phyloP scores from a whole-genome alignment of 2,329 filamentous ascomycete genomes.

The Neofusicoccum cordaticola region DNA sequence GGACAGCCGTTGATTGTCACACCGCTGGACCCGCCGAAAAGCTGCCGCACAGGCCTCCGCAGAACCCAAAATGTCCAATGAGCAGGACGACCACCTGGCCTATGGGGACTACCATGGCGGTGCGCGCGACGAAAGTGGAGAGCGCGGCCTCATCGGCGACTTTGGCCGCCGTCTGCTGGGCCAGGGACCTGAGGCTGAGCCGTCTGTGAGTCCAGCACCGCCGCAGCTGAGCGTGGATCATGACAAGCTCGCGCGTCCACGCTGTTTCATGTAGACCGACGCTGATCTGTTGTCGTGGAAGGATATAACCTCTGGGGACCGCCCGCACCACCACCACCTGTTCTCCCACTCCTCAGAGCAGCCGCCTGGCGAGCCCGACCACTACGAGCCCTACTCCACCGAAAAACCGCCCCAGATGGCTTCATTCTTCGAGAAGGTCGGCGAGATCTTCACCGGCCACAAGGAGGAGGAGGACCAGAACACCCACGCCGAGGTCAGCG shows the following conservation, averaged over 20 bases:
- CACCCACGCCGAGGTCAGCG: constrained; percentile 1
- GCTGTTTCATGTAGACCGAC: constrained; percentile 6
- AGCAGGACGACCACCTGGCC: constrained; percentile 51
- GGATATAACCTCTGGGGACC: not conserved
- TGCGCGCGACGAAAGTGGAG: constrained; percentile 38
- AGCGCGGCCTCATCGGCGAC: constrained; percentile 53
- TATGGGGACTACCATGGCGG: constrained; percentile 52
- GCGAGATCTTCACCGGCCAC: constrained; percentile 30
- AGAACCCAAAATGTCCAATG: not conserved
- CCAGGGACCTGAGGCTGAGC: constrained; percentile 21
- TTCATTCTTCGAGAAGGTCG: constrained; percentile 55
- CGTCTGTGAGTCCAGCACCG: constrained; percentile 13
- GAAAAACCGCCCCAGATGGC: constrained; percentile 30
- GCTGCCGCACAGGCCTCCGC: constrained; percentile 4
- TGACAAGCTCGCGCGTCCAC: not conserved
- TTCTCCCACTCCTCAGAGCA: constrained; percentile 2
- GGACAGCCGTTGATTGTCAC: constrained; percentile 5
- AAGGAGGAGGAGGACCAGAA: not conserved
- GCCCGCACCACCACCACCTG: not conserved
- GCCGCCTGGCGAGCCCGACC: constrained; percentile 16
- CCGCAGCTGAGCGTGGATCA: constrained; percentile 7
- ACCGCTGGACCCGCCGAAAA: constrained; percentile 16
- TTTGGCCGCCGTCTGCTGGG: constrained; percentile 47
- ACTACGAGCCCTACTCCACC: constrained; percentile 20
- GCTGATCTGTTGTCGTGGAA: constrained; percentile 10